Evolutionary conservation across 2,329 filamentous ascomycete genomes (phyloP).

Genomic region (Fusarium sp.): DNA sequence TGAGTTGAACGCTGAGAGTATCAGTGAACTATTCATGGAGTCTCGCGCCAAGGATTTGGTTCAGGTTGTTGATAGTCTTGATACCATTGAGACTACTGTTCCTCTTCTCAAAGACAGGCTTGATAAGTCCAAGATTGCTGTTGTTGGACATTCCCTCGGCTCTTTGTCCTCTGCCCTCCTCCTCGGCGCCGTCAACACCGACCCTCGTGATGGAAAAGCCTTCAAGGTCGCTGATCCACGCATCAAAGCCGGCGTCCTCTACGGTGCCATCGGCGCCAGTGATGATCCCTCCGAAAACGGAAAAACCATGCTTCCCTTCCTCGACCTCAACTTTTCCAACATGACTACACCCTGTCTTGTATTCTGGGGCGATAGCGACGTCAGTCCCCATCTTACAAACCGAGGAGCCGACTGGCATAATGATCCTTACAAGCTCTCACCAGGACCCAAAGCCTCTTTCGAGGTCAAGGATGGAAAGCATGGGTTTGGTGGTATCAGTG

Average conservation of each 20-base stretch:
- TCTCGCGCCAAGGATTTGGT: constrained; percentile 40
- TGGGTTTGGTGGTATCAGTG: constrained; percentile 43
- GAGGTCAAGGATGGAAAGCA: constrained; percentile 40
- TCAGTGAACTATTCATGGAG: constrained; percentile 38
- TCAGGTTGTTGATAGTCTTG: constrained; percentile 41
- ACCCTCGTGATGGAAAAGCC: constrained; percentile 34
- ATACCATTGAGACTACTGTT: constrained; percentile 37
- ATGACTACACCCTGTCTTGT: constrained; percentile 39
- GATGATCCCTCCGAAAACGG: constrained; percentile 32
- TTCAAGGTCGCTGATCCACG: constrained; percentile 28
- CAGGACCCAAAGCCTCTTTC: constrained; percentile 37
- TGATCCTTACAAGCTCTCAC: constrained; percentile 36
- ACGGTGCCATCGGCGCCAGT: constrained; percentile 38
- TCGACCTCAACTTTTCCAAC: constrained; percentile 31
- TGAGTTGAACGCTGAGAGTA: not conserved
- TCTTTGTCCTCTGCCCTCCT: constrained; percentile 33
- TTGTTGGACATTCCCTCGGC: constrained; percentile 45
- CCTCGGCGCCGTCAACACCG: constrained; percentile 39
- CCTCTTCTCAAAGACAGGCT: constrained; percentile 41
- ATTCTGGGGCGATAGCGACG: constrained; percentile 43
- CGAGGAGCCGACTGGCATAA: constrained; percentile 44
- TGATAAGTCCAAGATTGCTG: constrained; percentile 38
- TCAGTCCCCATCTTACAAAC: constrained; percentile 33
- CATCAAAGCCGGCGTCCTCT: constrained; percentile 44
- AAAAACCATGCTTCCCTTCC: constrained; percentile 33